Percentiles rank a stretch among this genome's conserved stretches.
Conservation (phyloP, 148 eudicot species). For the Vaccinium macrocarpon region DNA sequence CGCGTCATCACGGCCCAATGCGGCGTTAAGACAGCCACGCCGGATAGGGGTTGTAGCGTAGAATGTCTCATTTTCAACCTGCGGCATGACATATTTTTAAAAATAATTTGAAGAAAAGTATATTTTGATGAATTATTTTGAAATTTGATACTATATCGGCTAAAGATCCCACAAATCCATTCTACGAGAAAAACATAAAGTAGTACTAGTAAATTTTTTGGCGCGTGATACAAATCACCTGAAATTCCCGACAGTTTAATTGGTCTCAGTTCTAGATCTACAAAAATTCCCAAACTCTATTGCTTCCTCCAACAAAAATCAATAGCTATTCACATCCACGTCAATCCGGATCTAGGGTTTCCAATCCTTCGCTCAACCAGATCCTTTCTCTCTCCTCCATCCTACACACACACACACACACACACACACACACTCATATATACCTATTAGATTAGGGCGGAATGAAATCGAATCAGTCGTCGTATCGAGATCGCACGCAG, state of each 20-base stretch:
- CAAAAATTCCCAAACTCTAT: neutral
- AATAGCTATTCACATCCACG: neutral
- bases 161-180: no score
- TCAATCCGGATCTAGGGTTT: slow-evolving; percentile 6
- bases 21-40: no score
- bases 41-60: no score
- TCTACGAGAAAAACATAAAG: no score
- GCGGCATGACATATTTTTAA: no score
- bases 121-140: no score
- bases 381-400: neutral
- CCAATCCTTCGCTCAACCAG: neutral
- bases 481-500: slow-evolving; percentile 62
- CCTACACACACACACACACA: no score
- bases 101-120: no score
- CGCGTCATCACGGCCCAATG: no score
- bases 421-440: neutral
- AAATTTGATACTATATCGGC: no score
- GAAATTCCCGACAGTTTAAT: neutral
- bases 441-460: neutral
- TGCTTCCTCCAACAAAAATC: neutral
- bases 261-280: neutral
- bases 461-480: slow-evolving; percentile 18
- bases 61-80: no score
- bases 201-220: neutral
- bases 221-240: neutral